Conservation (phyloP, 1,284 basidiomycete species). For the Cerrena zonata region DNA sequence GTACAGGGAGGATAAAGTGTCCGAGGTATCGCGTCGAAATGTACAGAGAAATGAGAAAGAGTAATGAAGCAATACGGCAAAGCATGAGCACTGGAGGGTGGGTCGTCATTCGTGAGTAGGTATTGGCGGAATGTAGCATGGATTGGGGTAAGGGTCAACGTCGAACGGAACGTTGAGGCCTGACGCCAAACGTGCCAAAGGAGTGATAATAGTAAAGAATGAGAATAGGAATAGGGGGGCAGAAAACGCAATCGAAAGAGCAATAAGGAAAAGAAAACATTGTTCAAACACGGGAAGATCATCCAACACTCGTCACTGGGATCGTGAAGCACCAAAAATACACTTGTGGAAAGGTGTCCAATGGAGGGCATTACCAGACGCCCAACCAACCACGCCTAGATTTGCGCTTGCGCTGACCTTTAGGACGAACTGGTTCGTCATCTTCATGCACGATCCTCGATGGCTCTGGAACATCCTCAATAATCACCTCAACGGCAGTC, state of each 20-base stretch:
- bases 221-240: neutral
- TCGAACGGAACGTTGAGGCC: too few species aligned
- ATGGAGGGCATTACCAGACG: neutral
- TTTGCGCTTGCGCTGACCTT: neutral
- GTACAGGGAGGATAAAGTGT: neutral
- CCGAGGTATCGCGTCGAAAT: neutral
- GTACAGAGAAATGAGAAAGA: neutral
- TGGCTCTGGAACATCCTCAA: constrained; percentile 43
- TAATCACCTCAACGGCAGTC: constrained; percentile 60
- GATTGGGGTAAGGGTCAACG: too few species aligned
- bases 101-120: too few species aligned
- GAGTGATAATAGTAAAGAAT: neutral
- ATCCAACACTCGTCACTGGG: constrained; percentile 1
- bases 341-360: neutral
- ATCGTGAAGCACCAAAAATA: constrained; percentile 2
- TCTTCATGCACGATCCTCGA: constrained; percentile 11
- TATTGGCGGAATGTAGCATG: too few species aligned
- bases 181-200: neutral
- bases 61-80: neutral
- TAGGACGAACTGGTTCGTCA: constrained; percentile 11
- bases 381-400: constrained; percentile 2
- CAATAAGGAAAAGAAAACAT: neutral
- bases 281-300: constrained; percentile 1
- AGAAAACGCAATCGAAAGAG: neutral
- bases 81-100: neutral